Evolutionary conservation across 176 grass and related monocot species (phyloP).

Genomic region (Lolium perenne): DNA sequence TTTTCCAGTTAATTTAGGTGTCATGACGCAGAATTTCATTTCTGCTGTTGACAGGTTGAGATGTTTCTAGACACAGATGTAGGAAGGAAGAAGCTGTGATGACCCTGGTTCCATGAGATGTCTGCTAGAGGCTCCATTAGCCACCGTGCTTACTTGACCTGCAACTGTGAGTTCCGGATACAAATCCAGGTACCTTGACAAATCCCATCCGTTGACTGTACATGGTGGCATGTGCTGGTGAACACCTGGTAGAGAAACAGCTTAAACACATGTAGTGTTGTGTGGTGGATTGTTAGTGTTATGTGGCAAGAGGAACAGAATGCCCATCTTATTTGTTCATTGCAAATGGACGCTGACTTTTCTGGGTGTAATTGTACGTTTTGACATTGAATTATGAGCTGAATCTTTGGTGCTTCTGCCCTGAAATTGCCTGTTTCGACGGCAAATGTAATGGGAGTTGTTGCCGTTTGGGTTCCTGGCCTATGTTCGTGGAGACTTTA

Average conservation of each 20-base stretch:
- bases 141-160: slow-evolving; percentile 15
- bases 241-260: slow-evolving; percentile 17
- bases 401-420: background rate
- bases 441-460: background rate
- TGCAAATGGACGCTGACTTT: slow-evolving; percentile 6
- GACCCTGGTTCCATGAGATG: slow-evolving; percentile 6
- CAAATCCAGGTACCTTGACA: background rate
- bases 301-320: background rate
- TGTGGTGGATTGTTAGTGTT: background rate
- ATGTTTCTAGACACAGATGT: slow-evolving; percentile 21
- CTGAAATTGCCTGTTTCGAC: background rate
- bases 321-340: background rate
- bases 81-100: background rate
- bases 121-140: slow-evolving; percentile 15
- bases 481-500: background rate
- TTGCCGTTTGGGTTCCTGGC: background rate
- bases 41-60: slow-evolving; percentile 8
- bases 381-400: slow-evolving; percentile 5
- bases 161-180: background rate
- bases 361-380: background rate
- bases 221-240: background rate
- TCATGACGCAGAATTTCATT: background rate
- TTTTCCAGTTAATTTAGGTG: background rate
- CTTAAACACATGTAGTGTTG: slow-evolving; percentile 26
- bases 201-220: background rate